These are phyloP conservation scores for Antitrichia curtipendula DNA, from an alignment of 225 moss, liverwort and hornwort species.

Conservation along the genomic window DNA sequence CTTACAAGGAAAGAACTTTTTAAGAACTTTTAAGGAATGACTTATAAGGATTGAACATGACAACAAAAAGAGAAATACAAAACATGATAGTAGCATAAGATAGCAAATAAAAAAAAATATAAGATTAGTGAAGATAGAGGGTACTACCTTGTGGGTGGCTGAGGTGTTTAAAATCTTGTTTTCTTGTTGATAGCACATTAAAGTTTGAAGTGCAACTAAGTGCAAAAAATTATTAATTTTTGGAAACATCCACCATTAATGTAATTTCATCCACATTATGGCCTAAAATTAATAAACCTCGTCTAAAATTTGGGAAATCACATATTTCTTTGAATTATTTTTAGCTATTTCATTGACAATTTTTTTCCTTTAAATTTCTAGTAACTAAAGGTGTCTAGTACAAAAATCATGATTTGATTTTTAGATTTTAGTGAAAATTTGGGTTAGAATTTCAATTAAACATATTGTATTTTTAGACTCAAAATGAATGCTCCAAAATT, in stretches of 20 bases:
- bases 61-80: neutral
- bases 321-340: neutral
- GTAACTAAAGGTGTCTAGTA: neutral
- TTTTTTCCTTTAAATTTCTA: neutral
- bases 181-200: neutral
- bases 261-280: neutral
- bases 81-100: neutral
- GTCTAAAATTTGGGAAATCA: neutral
- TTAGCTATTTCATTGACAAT: neutral
- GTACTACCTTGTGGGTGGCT: too few relatives aligned
- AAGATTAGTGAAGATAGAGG: neutral
- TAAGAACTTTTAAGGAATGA: too few relatives aligned
- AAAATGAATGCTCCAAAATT: neutral
- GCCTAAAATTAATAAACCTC: neutral
- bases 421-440: neutral
- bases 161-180: neutral
- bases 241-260: too few relatives aligned
- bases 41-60: too few relatives aligned
- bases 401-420: neutral
- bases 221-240: neutral
- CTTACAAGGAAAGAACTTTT: too few relatives aligned
- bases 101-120: accelerated
- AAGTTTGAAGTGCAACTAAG: neutral
- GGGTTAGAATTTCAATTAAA: neutral
- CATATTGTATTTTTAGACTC: accelerated